A percentile compares a stretch with the other conserved stretches of the same genome.
These are phyloP conservation scores for Apophysomyces trapeziformis DNA, from an alignment of 371 early-diverging fungal genomes.

Conservation along the genomic window DNA sequence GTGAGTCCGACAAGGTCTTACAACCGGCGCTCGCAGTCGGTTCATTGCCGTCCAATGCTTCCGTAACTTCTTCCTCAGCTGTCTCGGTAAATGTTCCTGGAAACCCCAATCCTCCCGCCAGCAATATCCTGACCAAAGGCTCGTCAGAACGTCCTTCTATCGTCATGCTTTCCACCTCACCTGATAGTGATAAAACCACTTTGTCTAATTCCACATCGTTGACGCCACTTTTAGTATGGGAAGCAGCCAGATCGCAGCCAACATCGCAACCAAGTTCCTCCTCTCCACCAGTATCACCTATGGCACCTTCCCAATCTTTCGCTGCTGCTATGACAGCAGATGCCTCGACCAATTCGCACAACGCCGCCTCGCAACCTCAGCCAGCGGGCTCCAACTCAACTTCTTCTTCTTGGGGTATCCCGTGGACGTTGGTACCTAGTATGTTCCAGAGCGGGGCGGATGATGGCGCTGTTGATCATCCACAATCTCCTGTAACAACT, in stretches of 20 bases:
- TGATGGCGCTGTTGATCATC: slow-evolving; percentile 11
- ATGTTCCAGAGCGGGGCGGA: slow-evolving; percentile 28
- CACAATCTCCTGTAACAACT: slow-evolving; percentile 22
- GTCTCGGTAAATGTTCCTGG: slow-evolving; percentile 4
- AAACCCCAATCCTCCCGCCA: background rate
- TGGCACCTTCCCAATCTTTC: slow-evolving; percentile 30
- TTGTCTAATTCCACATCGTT: slow-evolving; percentile 44
- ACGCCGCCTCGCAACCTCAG: background rate
- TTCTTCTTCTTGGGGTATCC: slow-evolving; percentile 47
- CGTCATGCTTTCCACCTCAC: slow-evolving; percentile 42
- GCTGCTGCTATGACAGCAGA: slow-evolving; percentile 22
- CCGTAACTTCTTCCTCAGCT: background rate
- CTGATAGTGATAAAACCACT: slow-evolving; percentile 30
- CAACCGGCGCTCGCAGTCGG: background rate
- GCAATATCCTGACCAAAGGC: background rate
- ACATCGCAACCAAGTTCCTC: background rate
- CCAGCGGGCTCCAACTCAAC: slow-evolving; percentile 8
- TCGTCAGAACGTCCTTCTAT: slow-evolving; percentile 20
- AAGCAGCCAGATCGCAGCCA: slow-evolving; percentile 33
- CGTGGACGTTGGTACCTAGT: slow-evolving; percentile 52
- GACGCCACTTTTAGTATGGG: slow-evolving; percentile 45
- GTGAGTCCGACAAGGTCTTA: background rate
- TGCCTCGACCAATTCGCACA: slow-evolving; percentile 1
- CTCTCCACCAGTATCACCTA: slow-evolving; percentile 12
- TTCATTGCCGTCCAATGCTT: background rate